Evolutionary conservation across 306 rosid genomes (phyloP), one percentile per base, ranked within the genome.

Genomic region (Malus sylvestris): DNA sequence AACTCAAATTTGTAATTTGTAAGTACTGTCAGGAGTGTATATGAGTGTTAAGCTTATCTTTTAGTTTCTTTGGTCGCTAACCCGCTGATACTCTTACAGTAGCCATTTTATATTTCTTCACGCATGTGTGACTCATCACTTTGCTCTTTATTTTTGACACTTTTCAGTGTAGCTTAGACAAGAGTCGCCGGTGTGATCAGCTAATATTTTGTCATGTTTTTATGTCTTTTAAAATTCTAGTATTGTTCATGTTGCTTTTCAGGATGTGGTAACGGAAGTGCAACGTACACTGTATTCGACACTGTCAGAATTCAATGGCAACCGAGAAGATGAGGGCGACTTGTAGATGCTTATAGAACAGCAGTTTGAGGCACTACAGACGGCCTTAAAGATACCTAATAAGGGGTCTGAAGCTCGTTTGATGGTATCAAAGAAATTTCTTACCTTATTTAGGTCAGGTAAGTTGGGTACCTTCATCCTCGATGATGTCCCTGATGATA

Each of bases 391-490:
- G 89, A 85, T 93, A 76, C 83, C 93, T 73, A 89, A 91, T 68
- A 85, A 89, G 76, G 93, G 91, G n/a, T 85, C 90, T 18, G 94
- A 93, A 78, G 94, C 91, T 30, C 89, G 97, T 44, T 77, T 91
- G 78, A 91, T 88, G 97, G 96, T 91, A 60, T 91, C 98, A 18
- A 93, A 91, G 79, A 93, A 91, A 79, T 85, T 91, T 61, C 94
- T 93, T 51, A 86, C 94, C 33, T 82, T 93, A 60, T 93, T 91
- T 78, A 88, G 97, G 82, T 73, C 87, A 1, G 97, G 98, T 58
- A 93, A 91, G 78, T 88, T 93, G 64, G 96, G 98, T 72, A 89
- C 97, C 67, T 91, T 90, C 73, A 87, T 91, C 81, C 96, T 93
- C 27, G 79, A 61, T 55, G 68, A 71, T 45, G 98, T 91, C 63